A percentile compares a stretch with the other conserved stretches of the same genome.
phyloP scores from a whole-genome alignment of 1,284 basidiomycete species.

The Malassezia cuniculi region DNA sequence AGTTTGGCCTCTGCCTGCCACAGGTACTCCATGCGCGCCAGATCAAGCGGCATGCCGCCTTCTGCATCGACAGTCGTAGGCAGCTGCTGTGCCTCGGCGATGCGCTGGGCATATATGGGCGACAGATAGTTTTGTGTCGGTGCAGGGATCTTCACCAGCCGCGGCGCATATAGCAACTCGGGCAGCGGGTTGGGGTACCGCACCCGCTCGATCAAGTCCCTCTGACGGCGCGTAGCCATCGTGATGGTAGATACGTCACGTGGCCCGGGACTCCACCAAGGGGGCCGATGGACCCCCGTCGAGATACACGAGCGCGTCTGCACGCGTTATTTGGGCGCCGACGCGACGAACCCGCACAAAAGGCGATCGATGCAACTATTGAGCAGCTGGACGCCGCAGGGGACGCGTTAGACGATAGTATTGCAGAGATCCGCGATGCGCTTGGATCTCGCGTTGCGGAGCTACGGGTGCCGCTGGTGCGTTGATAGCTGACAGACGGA shows the following conservation, averaged over 20 bases:
- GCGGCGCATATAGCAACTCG: slow-evolving; percentile 41
- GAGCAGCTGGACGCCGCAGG: background rate
- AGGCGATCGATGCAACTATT: background rate
- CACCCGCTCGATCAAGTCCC: slow-evolving; percentile 42
- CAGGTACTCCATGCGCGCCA: slow-evolving; percentile 31
- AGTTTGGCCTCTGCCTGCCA: slow-evolving; percentile 27
- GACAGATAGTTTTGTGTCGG: slow-evolving; percentile 31
- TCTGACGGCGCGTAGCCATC: slow-evolving; percentile 16
- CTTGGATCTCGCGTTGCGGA: background rate
- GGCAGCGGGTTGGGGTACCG: slow-evolving; percentile 44
- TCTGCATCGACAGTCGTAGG: slow-evolving; percentile 39
- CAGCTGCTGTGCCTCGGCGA: slow-evolving; percentile 30
- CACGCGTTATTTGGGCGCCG: slow-evolving; percentile 1
- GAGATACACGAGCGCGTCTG: slow-evolving; percentile 3
- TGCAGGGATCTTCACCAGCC: slow-evolving; percentile 30
- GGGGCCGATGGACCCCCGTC: too few species aligned
- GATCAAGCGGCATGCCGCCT: slow-evolving; percentile 41
- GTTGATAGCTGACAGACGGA: slow-evolving; percentile 1
- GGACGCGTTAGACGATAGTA: slow-evolving; percentile 1
- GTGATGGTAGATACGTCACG: background rate
- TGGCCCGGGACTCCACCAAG: too few species aligned
- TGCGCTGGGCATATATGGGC: slow-evolving; percentile 32
- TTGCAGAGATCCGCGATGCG: slow-evolving; percentile 1
- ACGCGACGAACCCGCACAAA: background rate
- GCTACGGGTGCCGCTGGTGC: background rate